Evolutionary conservation across 805 yeast genomes (phyloP).

Genomic region (Yamadazyma paraphyllophila): DNA sequence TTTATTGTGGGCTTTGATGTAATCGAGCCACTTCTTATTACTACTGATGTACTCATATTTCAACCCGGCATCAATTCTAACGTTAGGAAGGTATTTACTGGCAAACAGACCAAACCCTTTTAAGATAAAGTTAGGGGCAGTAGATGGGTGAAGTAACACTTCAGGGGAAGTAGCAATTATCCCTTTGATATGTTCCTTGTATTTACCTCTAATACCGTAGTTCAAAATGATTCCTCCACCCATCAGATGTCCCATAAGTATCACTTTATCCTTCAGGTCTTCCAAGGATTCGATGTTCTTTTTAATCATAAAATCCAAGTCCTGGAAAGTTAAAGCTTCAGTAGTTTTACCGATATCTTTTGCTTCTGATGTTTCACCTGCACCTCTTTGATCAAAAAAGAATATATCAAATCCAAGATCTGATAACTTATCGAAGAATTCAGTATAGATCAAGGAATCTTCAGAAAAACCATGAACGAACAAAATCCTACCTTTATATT

Average conservation of each 20-base stretch:
- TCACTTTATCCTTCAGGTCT: constrained; percentile 39
- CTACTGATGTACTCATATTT: constrained; percentile 54
- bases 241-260: constrained; percentile 72
- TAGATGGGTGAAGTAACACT: constrained; percentile 53
- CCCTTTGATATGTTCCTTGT: constrained; percentile 44
- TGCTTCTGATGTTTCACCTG: constrained; percentile 63
- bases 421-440: constrained; percentile 52
- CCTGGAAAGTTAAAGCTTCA: constrained; percentile 56
- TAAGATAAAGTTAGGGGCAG: constrained; percentile 50
- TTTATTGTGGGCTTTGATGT: constrained; percentile 35
- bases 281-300: constrained; percentile 33
- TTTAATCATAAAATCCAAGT: constrained; percentile 57
- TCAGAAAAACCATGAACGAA: constrained; percentile 76
- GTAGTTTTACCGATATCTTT: constrained; percentile 53
- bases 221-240: constrained; percentile 74
- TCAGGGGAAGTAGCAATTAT: constrained; percentile 60
- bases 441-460: constrained; percentile 46
- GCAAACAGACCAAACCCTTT: constrained; percentile 41
- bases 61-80: constrained; percentile 54
- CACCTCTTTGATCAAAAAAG: constrained; percentile 74
- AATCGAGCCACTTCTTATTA: constrained; percentile 46
- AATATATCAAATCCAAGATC: constrained; percentile 60
- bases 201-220: constrained; percentile 57
- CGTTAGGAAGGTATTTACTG: constrained; percentile 42
- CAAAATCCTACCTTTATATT: constrained; percentile 52